phyloP scores from a whole-genome alignment of 2,329 filamentous ascomycete species.

The Sarocladium brachiariae region DNA sequence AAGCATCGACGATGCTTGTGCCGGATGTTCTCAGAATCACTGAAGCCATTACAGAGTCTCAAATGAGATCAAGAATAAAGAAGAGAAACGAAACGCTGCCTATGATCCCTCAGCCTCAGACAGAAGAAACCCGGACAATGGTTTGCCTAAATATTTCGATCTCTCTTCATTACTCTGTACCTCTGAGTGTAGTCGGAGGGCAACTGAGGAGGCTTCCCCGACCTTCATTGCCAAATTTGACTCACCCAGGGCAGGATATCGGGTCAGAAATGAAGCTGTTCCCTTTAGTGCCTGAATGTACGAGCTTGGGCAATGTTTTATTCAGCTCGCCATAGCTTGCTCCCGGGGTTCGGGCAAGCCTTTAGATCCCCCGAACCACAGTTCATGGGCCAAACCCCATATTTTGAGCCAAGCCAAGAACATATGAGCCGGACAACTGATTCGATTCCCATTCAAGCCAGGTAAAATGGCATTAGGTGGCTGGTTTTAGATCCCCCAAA shows the following conservation, averaged over 20 bases:
- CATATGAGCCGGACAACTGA: not conserved
- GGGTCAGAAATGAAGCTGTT: too few relatives aligned
- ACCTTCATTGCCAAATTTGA: too few relatives aligned
- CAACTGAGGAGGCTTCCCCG: not conserved
- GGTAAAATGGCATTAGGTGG: not conserved
- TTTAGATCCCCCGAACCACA: slow-evolving; percentile 9
- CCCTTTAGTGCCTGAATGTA: too few relatives aligned
- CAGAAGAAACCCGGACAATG: not conserved
- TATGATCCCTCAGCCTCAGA: too few relatives aligned
- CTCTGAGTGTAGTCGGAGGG: not conserved
- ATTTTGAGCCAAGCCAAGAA: not conserved
- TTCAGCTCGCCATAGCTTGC: too few relatives aligned
- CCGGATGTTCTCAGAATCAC: slow-evolving; percentile 20
- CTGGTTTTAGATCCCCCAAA: not conserved
- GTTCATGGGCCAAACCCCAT: not conserved
- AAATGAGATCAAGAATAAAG: too few relatives aligned
- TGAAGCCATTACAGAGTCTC: not conserved
- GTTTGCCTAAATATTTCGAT: slow-evolving; percentile 1
- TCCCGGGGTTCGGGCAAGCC: too few relatives aligned
- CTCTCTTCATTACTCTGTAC: too few relatives aligned
- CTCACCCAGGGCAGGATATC: too few relatives aligned
- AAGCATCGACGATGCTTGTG: slow-evolving; percentile 32
- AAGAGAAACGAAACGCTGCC: too few relatives aligned
- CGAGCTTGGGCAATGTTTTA: too few relatives aligned
- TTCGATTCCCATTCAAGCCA: not conserved